phyloP scores from a whole-genome alignment of 192 early-diverging fungal genomes.

The Linnemannia hyalina region DNA sequence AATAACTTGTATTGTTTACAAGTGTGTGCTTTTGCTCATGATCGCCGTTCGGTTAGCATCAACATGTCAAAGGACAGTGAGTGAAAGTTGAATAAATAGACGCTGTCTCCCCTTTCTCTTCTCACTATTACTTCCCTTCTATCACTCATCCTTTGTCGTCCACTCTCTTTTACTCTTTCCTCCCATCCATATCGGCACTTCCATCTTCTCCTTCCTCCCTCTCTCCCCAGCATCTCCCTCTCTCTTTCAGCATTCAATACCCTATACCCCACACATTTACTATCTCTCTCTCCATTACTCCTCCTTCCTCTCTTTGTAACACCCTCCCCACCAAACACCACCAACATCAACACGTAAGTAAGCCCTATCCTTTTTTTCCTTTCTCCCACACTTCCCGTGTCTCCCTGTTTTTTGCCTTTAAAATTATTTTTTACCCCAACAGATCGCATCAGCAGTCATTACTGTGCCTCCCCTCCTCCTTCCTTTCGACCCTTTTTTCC shows the following conservation, averaged over 20 bases:
- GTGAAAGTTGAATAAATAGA: slow-evolving; percentile 2
- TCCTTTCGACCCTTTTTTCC: not conserved
- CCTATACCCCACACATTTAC: not conserved
- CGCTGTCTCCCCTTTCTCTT: not conserved
- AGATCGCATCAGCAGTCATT: not conserved
- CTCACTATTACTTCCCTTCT: not conserved
- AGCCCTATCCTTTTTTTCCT: not conserved
- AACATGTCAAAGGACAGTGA: not conserved
- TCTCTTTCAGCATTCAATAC: slow-evolving; percentile 3
- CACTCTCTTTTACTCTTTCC: not conserved
- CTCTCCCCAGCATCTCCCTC: not conserved
- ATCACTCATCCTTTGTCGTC: not conserved
- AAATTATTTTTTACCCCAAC: slow-evolving; percentile 9
- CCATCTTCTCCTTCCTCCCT: not conserved
- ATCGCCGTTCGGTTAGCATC: slow-evolving; percentile 1
- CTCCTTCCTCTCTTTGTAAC: not conserved
- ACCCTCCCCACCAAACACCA: slow-evolving; percentile 2
- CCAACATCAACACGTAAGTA: not conserved
- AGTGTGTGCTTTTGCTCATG: not conserved
- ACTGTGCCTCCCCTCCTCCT: not conserved
- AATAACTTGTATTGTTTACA: not conserved
- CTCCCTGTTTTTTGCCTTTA: not conserved
- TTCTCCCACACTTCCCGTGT: not conserved
- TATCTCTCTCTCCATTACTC: not conserved
- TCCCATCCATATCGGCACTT: slow-evolving; percentile 2